Evolutionary conservation across 2,329 filamentous ascomycete genomes (phyloP), one percentile per base, ranked within the genome.

Genomic region (Diaporthe vexans): DNA sequence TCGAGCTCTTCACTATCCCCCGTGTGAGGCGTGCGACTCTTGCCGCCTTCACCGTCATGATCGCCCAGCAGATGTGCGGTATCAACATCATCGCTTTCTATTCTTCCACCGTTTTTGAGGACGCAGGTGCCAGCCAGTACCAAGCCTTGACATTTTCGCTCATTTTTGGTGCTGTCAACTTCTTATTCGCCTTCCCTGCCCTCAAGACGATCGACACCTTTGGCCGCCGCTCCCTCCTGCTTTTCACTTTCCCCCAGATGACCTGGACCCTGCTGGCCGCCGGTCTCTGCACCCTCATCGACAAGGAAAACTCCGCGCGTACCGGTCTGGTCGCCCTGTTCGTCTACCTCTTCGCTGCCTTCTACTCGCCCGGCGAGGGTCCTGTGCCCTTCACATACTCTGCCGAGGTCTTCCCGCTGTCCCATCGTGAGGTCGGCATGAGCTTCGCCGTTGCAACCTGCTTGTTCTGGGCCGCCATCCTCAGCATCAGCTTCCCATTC

Each of bases 371-470:
- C 19, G 80, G 88, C 2, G 92, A 94, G 83, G 92, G 91, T 0
- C 90, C 90, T 15, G 92, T 94, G 17, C 92, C 92, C 0, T 94
- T 92, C 80, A 90, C 90, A 8, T 94, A 94, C 83, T 89, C 88
- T 4, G 91, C 92, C 67, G 92, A 94, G 81, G 91, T 93, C 2
- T 94, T 92, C 81, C 92, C 92, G 0, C 87, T 94, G 1, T 92
- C 91, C 0, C 92, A 94, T 80, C 88, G 92, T 78, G 92, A 94
- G 79, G 87, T 94, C 37, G 92, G 92, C 74, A 94, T 94, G 92
- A 88, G 88, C 0, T 93, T 88, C 82, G 89, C 91, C 15, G 91
- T 94, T n/a, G 91, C 91, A 0, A 93, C 91, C 3, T 92, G 91
- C 77, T 85, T 92, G 17, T 87, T 88, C 79, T 91, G 88, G 85